Evolutionary conservation across 257 asterid genomes (phyloP), one percentile per base, ranked within the genome.

Genomic region (Perilla frutescens): DNA sequence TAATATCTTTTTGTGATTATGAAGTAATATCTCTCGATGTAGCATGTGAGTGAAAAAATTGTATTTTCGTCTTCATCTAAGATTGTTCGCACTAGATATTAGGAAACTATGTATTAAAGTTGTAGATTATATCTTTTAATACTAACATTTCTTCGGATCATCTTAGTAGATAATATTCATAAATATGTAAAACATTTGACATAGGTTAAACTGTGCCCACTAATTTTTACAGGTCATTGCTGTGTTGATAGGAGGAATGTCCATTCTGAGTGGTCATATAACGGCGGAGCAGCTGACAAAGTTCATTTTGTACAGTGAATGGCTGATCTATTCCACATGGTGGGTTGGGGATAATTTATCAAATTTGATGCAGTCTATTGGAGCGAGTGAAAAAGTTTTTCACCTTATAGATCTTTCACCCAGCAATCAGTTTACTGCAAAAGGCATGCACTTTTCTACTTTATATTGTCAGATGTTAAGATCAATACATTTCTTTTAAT

Each of bases 321-420:
- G 99, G 99, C 88, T 94, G 71, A 94, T 94, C 71, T 94, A 90
- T 81, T 92, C 99, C 49, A 84, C 99, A 14, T 94, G 99, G 99
- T 91, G 96, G 99, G 88, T 90, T 37, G 98, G 97, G 70, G 99
- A 94, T 84, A 92, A 86, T 76, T 80, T 92, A 64, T 91, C 99
- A 55, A 86, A 96, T 64, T 75, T 94, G 86, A 90, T 91, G 97
- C 99, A 94, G 75, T 91, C 98, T 45, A 80, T 92, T 59, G 99
- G 99, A 76, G 98, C 99, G 29, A 91, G 99, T 83, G 99, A 94
- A 86, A 91, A 94, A 75, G 99, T 94, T 79, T 91, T 94, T 67
- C 92, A 85, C 71, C 79, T 94, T 72, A 85, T 94, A 77, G 93
- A 92, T 79, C 86, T 88, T 77, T 41, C 87, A 44, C 88, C 97